These are phyloP conservation scores for Warburgia ugandensis DNA, from an alignment of 164 flowering plant species.

Conservation along the genomic window DNA sequence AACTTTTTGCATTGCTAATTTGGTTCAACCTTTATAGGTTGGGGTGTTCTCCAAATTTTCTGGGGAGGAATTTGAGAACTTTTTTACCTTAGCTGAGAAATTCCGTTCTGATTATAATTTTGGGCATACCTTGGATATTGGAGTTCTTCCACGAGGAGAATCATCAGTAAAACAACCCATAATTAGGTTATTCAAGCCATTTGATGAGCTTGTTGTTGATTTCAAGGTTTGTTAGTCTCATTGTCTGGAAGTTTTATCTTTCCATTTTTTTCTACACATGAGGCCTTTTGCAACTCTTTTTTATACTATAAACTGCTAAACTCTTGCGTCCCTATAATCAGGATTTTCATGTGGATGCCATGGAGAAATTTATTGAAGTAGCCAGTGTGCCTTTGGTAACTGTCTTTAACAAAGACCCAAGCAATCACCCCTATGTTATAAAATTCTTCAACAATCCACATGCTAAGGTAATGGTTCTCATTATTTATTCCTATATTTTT, in stretches of 20 bases:
- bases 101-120: constrained; percentile 80
- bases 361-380: constrained; percentile 64
- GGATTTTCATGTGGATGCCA: constrained; percentile 61
- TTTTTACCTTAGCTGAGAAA: constrained; percentile 50
- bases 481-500: too few species aligned
- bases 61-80: constrained; percentile 76
- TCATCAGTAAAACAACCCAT: constrained; percentile 53
- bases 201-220: constrained; percentile 85
- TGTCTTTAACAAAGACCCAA: constrained; percentile 51
- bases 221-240: constrained; percentile 49
- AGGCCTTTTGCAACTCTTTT: too few species aligned
- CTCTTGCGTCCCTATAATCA: too few species aligned
- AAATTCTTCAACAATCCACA: constrained; percentile 55
- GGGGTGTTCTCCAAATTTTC: constrained; percentile 77
- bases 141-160: constrained; percentile 74
- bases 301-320: too few species aligned
- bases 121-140: constrained; percentile 76
- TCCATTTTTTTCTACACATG: too few species aligned
- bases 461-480: constrained; percentile 47
- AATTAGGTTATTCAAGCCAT: constrained; percentile 81
- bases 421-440: constrained; percentile 52
- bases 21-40: constrained; percentile 39
- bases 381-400: constrained; percentile 62
- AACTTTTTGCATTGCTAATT: neutral
- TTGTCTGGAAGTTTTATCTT: neutral